Evolutionary conservation across 768 basidiomycete genomes (phyloP), one percentile per base, ranked within the genome.

Genomic region (Collybia mongolica): DNA sequence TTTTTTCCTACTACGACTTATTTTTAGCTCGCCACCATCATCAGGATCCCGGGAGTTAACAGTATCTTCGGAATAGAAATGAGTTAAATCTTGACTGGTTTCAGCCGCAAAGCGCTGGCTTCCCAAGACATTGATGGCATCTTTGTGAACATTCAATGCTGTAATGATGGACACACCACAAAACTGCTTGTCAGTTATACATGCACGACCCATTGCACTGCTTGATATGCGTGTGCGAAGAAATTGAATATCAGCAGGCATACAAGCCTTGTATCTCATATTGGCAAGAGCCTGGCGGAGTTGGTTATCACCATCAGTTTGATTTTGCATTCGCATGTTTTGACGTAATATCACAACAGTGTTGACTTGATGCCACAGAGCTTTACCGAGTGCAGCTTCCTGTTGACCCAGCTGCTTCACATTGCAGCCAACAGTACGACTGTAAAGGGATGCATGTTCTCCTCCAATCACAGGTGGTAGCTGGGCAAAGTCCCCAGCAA

Each of bases 401-500:
- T 68, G 59, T 5, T 55, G 48, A 11, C 24, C 22, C 4, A 39
- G 23, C 9, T 22, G 24, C n/a, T 20, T 35, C 7, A 43, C 20
- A 26, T n/a, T 26, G 15, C n/a, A 18, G n/a, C 56, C 53, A 24
- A 62, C 47, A 12, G 46, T 43, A 6, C 47, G 37, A 46, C 53
- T 60, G 44, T 64, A 69, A 5, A 69, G 41, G 15, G 62, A 53
- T 15, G 48, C 50, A 47, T 24, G n/a, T 46, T 60, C 32, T 48
- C 48, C 29, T 1, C 64, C 63, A 18, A 41, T 48, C 3, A 57
- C 63, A 23, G 68, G 74, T 3, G 72, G 71, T 0, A 77, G 52
- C 40, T 79, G 74, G 1, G 70, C 73, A 65, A 76, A 75, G 46
- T 77, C 75, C n/a, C 74, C 74, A 12, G 74, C 72, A 50, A 76